Conservation (phyloP, 192 early-diverging fungal genomes). For the Phlyctochytrium planicorne region DNA sequence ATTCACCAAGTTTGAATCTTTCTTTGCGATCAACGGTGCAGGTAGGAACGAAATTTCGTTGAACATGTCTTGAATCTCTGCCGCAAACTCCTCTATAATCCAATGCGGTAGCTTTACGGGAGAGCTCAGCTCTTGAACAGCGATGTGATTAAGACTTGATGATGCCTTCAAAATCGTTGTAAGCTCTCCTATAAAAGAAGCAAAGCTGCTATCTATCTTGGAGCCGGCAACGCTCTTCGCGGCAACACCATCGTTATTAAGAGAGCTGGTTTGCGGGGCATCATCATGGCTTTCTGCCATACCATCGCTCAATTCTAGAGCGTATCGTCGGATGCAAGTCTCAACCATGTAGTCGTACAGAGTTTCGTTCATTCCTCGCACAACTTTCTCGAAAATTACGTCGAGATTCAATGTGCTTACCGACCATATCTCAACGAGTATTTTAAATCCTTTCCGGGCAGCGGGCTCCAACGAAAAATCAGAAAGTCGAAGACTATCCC, state of each 20-base stretch:
- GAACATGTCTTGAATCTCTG: constrained; percentile 33
- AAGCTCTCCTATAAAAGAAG: constrained; percentile 11
- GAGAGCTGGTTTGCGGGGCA: neutral
- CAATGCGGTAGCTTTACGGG: constrained; percentile 26
- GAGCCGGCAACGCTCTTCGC: too few relatives aligned
- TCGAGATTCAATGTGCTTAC: constrained; percentile 39
- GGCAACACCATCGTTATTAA: neutral
- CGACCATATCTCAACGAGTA: constrained; percentile 45
- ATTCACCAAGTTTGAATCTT: neutral
- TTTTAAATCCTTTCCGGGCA: constrained; percentile 20
- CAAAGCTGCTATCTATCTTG: constrained; percentile 13
- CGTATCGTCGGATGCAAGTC: constrained; percentile 15
- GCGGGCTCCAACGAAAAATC: neutral
- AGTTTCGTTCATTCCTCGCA: constrained; percentile 28
- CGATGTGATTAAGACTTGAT: constrained; percentile 9
- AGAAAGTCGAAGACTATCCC: neutral
- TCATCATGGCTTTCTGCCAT: neutral
- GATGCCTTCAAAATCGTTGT: constrained; percentile 10
- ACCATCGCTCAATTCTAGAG: neutral
- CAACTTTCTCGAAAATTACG: constrained; percentile 21
- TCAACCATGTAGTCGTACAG: constrained; percentile 42
- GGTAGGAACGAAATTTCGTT: constrained; percentile 16
- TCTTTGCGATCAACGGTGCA: constrained; percentile 16
- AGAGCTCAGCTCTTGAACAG: constrained; percentile 33
- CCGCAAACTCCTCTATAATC: constrained; percentile 40